Conservation (phyloP, 306 rosid genomes). For the Fragaria iinumae region DNA sequence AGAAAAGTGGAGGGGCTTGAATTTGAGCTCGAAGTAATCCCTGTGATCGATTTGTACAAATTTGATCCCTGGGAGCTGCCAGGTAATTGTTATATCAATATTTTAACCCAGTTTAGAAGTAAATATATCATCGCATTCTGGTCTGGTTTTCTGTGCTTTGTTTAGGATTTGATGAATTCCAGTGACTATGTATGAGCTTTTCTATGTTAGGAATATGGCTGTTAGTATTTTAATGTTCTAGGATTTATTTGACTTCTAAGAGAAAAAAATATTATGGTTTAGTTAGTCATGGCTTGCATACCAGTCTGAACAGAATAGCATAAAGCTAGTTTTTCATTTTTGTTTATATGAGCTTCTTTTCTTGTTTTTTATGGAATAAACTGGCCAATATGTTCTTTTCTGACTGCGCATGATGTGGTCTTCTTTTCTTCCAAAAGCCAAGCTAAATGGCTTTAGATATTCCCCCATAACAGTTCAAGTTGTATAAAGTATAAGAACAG, state of each 20-base stretch:
- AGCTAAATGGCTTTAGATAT: slow-evolving; percentile 23
- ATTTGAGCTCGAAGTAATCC: slow-evolving; percentile 91
- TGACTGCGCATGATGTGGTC: slow-evolving; percentile 19
- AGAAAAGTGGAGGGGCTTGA: slow-evolving; percentile 77
- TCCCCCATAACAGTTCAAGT: slow-evolving; percentile 10
- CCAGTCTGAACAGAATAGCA: slow-evolving; percentile 17
- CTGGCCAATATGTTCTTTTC: slow-evolving; percentile 15
- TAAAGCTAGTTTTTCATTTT: slow-evolving; percentile 11
- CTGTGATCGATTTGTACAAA: slow-evolving; percentile 81
- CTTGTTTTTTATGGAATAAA: slow-evolving; percentile 20
- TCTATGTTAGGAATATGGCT: not conserved
- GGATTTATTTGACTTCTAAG: not conserved
- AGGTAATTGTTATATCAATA: slow-evolving; percentile 43
- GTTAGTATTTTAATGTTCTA: not conserved
- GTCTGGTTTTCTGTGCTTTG: not conserved
- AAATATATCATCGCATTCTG: not conserved
- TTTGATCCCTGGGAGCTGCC: slow-evolving; percentile 97
- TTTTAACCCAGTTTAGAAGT: not conserved
- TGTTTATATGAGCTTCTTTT: slow-evolving; percentile 14
- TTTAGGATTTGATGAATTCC: not conserved
- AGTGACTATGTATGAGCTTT: not conserved
- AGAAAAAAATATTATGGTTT: not conserved
- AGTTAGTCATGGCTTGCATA: slow-evolving; percentile 1
- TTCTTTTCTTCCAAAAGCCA: slow-evolving; percentile 31
- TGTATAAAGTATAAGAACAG: slow-evolving; percentile 14